These are phyloP conservation scores for Aurantiochytrium sp. DNA, from an alignment of 108 stramenopile genomes.

Conservation along the genomic window DNA sequence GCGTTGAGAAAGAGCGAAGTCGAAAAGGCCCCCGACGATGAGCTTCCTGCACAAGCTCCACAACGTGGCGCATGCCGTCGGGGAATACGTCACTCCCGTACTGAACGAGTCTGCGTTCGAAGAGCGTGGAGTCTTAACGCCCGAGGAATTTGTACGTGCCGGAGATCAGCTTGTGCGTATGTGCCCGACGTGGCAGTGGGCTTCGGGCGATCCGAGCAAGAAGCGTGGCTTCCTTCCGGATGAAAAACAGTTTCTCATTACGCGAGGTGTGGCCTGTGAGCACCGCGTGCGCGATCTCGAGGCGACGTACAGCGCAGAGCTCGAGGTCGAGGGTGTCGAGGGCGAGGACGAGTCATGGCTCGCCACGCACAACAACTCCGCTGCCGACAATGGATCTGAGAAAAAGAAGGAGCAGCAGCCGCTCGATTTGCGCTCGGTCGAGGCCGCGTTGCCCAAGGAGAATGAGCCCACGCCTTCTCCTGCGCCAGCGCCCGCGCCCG, in stretches of 20 bases:
- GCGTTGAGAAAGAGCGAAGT: too few relatives aligned
- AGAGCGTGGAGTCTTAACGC: conserved; percentile 81
- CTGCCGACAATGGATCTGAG: not conserved
- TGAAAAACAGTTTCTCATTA: conserved; percentile 82
- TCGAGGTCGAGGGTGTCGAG: not conserved
- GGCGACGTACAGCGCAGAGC: not conserved
- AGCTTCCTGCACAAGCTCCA: conserved; percentile 18
- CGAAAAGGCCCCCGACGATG: not conserved
- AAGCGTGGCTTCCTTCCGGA: conserved; percentile 61
- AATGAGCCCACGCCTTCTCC: not conserved
- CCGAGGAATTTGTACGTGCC: conserved; percentile 80
- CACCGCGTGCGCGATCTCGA: conserved; percentile 65
- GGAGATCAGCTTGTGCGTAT: conserved; percentile 82
- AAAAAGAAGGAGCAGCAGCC: not conserved
- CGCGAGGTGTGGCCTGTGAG: conserved; percentile 75
- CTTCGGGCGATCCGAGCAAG: conserved; percentile 56
- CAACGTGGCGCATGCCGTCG: conserved; percentile 42
- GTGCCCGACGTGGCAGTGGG: conserved; percentile 89
- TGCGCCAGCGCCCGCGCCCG: not conserved
- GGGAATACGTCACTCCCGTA: conserved; percentile 77
- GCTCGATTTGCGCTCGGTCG: not conserved
- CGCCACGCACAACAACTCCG: not conserved
- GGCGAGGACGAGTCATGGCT: conserved; percentile 1
- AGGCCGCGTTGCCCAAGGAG: not conserved
- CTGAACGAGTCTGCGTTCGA: conserved; percentile 72